Evolutionary conservation across 208 protist genomes (phyloP).

Genomic region (Angomonas deanei): DNA sequence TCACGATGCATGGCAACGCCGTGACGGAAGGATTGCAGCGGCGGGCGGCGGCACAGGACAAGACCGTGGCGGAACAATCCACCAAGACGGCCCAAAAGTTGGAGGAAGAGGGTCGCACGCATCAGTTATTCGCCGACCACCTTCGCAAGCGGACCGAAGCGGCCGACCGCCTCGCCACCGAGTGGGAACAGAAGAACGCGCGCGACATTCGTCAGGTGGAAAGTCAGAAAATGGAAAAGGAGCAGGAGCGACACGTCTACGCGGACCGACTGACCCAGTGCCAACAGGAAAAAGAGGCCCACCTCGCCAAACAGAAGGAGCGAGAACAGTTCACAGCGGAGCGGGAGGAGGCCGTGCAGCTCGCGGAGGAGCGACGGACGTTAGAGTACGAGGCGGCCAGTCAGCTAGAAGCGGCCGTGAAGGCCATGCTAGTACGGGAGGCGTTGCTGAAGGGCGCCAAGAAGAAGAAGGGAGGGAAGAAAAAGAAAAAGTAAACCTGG

Average conservation of each 20-base stretch:
- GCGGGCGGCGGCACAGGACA: constrained; percentile 36
- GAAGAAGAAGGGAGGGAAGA: constrained; percentile 34
- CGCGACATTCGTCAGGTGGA: constrained; percentile 73
- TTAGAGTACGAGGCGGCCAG: constrained; percentile 68
- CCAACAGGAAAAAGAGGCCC: constrained; percentile 38
- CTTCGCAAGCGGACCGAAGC: constrained; percentile 57
- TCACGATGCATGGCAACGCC: constrained; percentile 53
- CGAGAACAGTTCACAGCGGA: constrained; percentile 29
- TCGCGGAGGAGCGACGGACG: constrained; percentile 28
- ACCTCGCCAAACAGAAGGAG: constrained; percentile 44
- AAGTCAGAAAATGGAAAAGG: constrained; percentile 69
- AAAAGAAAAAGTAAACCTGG: neutral
- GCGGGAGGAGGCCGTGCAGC: constrained; percentile 25
- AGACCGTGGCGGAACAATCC: constrained; percentile 29
- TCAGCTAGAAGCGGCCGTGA: constrained; percentile 72
- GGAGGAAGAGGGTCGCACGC: constrained; percentile 36
- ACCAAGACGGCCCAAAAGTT: constrained; percentile 16
- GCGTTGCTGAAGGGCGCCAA: constrained; percentile 72
- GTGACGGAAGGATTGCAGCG: constrained; percentile 66
- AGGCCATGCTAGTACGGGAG: constrained; percentile 74
- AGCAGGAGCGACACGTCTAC: constrained; percentile 72
- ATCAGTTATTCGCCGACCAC: constrained; percentile 60
- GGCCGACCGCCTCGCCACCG: constrained; percentile 59
- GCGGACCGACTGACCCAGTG: constrained; percentile 64
- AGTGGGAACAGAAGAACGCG: constrained; percentile 80